Conservation (phyloP, 2,329 filamentous ascomycete genomes). For the Bertia moriformis region DNA sequence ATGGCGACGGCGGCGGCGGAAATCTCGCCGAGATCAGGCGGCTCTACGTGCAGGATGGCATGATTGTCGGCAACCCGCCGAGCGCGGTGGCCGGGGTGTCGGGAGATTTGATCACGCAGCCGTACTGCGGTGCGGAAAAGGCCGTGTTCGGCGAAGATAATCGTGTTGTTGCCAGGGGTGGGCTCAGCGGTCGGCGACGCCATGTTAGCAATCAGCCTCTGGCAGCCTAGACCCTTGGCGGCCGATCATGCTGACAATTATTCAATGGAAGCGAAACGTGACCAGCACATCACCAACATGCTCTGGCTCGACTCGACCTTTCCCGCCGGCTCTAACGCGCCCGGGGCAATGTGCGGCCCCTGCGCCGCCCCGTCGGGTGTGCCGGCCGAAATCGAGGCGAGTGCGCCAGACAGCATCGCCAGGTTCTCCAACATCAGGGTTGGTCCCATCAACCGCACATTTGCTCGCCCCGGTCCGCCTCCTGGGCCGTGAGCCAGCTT, state of each 20-base stretch:
- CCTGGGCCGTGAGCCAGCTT: constrained; percentile 1
- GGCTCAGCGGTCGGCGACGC: no score
- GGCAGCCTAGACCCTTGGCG: no score
- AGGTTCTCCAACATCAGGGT: constrained; percentile 45
- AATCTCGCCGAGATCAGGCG: constrained; percentile 27
- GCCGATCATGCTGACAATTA: no score
- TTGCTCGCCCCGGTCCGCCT: constrained; percentile 5
- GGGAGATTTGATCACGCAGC: neutral
- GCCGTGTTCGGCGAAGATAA: neutral
- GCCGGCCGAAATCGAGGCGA: constrained; percentile 30
- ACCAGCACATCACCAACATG: constrained; percentile 57
- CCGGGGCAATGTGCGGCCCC: constrained; percentile 35
- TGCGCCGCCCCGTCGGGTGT: constrained; percentile 35
- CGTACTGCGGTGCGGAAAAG: neutral
- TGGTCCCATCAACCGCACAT: constrained; percentile 40
- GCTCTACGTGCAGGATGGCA: constrained; percentile 32
- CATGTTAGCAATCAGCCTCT: no score
- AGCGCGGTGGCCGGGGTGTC: constrained; percentile 7
- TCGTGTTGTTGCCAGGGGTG: neutral
- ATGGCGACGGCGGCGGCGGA: constrained; percentile 16
- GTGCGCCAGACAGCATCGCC: constrained; percentile 31
- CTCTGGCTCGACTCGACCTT: constrained; percentile 60
- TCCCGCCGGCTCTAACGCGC: constrained; percentile 28
- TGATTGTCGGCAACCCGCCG: constrained; percentile 26
- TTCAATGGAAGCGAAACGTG: no score